A percentile compares a stretch with the other conserved stretches of the same genome.
phyloP scores from a whole-genome alignment of 1,139 yeast genomes.

The Geotrichum aggregatum region DNA sequence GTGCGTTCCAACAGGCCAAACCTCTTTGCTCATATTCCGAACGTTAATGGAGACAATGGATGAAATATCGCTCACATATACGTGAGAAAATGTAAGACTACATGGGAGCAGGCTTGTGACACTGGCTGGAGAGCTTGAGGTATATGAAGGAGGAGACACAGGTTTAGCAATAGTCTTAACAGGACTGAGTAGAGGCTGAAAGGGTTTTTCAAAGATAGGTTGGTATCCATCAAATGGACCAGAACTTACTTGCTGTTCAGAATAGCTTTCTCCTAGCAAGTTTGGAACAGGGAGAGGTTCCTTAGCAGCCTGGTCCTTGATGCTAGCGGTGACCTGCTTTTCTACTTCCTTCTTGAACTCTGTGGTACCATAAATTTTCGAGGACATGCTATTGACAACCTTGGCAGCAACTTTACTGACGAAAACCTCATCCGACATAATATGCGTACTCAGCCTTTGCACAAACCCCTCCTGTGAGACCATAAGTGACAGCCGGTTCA shows the following conservation, averaged over 20 bases:
- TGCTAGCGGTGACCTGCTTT: neutral
- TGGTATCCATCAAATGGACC: too few species aligned
- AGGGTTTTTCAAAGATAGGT: too few species aligned
- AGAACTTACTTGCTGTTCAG: too few species aligned
- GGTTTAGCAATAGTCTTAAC: too few species aligned
- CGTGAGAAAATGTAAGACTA: neutral
- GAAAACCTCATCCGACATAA: neutral
- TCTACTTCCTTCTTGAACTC: neutral
- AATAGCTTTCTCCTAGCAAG: too few species aligned
- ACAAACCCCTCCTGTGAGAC: neutral
- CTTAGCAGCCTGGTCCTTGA: neutral
- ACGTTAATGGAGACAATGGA: neutral
- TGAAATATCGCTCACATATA: neutral
- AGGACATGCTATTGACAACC: neutral
- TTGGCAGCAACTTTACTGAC: neutral
- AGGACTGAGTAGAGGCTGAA: too few species aligned
- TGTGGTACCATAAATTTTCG: neutral
- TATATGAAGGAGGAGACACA: too few species aligned
- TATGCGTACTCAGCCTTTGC: neutral
- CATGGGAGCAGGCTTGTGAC: too few species aligned
- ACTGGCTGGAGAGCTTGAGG: too few species aligned
- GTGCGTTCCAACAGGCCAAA: neutral
- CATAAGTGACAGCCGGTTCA: neutral
- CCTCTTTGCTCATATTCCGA: neutral
- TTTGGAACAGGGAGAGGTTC: neutral